phyloP scores from a whole-genome alignment of 75 land plant genomes.

The Pinus taeda region DNA sequence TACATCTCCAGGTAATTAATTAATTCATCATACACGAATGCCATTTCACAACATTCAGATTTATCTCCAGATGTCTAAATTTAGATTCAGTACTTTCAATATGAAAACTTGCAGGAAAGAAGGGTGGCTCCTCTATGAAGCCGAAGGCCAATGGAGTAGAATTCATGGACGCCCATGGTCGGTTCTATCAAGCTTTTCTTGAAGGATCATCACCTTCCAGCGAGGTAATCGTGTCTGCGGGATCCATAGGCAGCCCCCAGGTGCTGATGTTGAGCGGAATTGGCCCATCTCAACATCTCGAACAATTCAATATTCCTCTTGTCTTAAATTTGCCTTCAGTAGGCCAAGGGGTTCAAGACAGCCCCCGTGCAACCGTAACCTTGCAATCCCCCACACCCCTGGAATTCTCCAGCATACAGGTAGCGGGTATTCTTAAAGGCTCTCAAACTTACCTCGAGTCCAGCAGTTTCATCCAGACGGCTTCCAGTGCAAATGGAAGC shows the following conservation, averaged over 20 bases:
- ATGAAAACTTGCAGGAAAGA: no score
- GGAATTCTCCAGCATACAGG: not conserved
- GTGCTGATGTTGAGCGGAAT: slow-evolving; percentile 77
- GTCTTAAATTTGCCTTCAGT: slow-evolving; percentile 44
- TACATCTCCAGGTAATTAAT: no score
- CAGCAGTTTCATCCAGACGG: not conserved
- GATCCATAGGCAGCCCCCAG: slow-evolving; percentile 77
- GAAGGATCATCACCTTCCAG: not conserved
- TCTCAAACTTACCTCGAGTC: not conserved
- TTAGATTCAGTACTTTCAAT: no score
- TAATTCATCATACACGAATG: no score
- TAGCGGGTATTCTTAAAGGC: not conserved
- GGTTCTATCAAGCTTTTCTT: slow-evolving; percentile 16
- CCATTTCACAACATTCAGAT: no score
- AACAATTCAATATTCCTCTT: slow-evolving; percentile 20
- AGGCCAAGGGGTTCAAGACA: slow-evolving; percentile 38
- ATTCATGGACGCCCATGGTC: slow-evolving; percentile 44
- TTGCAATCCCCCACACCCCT: slow-evolving; percentile 67
- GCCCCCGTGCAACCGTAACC: no score
- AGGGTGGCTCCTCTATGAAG: not conserved
- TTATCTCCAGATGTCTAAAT: no score
- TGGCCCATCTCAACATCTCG: slow-evolving; percentile 51
- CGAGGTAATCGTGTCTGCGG: slow-evolving; percentile 68
- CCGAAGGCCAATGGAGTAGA: slow-evolving; percentile 54
- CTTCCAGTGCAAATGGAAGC: not conserved